These are phyloP conservation scores for Pyrus bretschneideri DNA, from an alignment of 306 rosid genomes.

Conservation along the genomic window DNA sequence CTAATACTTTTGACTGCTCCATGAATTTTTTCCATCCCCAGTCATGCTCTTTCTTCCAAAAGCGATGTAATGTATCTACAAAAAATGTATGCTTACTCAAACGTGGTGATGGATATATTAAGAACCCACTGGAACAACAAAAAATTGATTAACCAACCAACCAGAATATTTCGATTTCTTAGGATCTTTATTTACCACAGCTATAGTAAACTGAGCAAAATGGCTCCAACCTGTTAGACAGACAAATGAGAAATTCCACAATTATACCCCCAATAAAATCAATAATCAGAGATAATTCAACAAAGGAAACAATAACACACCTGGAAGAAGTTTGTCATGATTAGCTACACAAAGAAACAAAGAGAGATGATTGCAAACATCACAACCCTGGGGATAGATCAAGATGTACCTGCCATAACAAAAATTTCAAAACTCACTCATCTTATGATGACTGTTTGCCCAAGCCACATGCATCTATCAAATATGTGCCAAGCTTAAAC, in stretches of 20 bases:
- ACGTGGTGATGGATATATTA: not conserved
- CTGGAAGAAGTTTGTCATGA: conserved; percentile 99
- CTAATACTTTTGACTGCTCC: conserved; percentile 94
- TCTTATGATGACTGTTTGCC: not conserved
- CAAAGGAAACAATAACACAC: conserved; percentile 27
- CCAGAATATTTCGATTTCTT: conserved; percentile 96
- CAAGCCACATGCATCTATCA: not conserved
- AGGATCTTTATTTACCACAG: conserved; percentile 92
- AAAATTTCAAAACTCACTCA: conserved; percentile 10
- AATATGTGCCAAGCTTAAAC: not conserved
- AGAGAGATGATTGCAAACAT: conserved; percentile 96
- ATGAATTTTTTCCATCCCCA: conserved; percentile 99
- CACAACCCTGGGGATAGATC: conserved; percentile 97
- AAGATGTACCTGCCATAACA: conserved; percentile 80
- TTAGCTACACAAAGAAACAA: conserved; percentile 93
- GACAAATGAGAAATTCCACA: not conserved
- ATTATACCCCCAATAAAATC: conserved; percentile 19
- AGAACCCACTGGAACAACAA: conserved; percentile 12
- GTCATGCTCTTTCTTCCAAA: conserved; percentile 99
- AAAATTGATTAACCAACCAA: conserved; percentile 29
- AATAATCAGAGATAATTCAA: conserved; percentile 5
- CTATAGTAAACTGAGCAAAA: conserved; percentile 96
- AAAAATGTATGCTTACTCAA: conserved; percentile 17
- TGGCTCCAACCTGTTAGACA: conserved; percentile 81
- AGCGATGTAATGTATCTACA: conserved; percentile 94